A percentile compares a stretch with the other conserved stretches of the same genome.
phyloP scores from a whole-genome alignment of 2,329 filamentous ascomycete species.

The Nemania diffusa region DNA sequence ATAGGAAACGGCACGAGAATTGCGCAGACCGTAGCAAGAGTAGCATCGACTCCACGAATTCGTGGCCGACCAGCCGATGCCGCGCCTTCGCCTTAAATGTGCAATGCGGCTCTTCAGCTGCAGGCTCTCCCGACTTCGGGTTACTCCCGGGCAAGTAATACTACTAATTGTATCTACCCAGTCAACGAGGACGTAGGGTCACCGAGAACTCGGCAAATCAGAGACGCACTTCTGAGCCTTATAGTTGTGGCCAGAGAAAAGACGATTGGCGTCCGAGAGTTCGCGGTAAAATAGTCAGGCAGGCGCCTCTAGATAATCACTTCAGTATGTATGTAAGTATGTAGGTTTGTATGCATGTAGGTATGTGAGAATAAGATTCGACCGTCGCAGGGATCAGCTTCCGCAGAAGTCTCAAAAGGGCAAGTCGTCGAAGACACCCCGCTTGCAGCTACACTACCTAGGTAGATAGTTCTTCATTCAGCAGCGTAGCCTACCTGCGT shows the following conservation, averaged over 20 bases:
- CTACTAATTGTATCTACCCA: constrained; percentile 14
- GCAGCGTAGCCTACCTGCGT: constrained; percentile 2
- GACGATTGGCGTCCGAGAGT: constrained; percentile 1
- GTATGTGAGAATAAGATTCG: background rate
- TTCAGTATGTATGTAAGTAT: background rate
- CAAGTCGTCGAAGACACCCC: background rate
- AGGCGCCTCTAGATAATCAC: constrained; percentile 4
- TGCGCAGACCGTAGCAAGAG: constrained; percentile 38
- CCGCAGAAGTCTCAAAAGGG: background rate
- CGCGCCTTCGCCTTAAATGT: constrained; percentile 44
- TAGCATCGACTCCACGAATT: constrained; percentile 37
- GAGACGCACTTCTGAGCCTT: background rate
- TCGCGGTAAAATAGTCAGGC: background rate
- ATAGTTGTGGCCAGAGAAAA: background rate
- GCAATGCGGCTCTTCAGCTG: constrained; percentile 45
- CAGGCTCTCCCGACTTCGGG: constrained; percentile 33
- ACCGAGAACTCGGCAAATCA: constrained; percentile 7
- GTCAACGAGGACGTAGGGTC: constrained; percentile 30
- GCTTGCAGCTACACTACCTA: background rate
- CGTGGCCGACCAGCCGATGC: constrained; percentile 35
- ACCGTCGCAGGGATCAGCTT: background rate
- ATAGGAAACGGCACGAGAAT: constrained; percentile 34
- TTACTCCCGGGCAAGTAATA: constrained; percentile 31
- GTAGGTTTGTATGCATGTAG: too few species aligned
- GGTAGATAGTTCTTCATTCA: background rate